Base-by-base conservation (phyloP, 495 filamentous ascomycete genomes). In the Penicillium desertorum region DNA sequence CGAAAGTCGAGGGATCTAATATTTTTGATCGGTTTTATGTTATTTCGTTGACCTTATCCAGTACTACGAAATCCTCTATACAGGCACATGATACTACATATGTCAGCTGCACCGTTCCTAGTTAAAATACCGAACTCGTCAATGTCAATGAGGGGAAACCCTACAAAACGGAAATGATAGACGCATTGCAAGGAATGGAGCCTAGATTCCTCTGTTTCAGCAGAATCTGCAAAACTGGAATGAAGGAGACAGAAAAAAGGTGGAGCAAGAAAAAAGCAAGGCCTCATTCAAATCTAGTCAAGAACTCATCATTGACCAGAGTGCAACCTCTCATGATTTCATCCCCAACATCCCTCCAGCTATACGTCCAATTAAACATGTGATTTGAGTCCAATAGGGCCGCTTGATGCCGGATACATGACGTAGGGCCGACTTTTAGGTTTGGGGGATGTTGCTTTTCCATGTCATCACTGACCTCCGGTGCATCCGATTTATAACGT, bases 391-490 rank as follows among this genome's bases (percentile, higher is more conserved):
- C 54, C 12, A 50, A 17, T 54, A 32, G 27, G 55, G 47, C 66
- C 64, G 66, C 51, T 48, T 7, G 48, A 37, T 62, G 51, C 64
- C 66, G 66, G 50, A 63, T 65, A 63, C 64, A 75, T 75, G 72
- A 75, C 72, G 72, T 75, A 72, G 71, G 49, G 8, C 39, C 49
- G 62, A 42, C 17, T 39, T 44, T 32, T 47, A 46, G 43, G 45
- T 53, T 55, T 52, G 45, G 25, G 45, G 6, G 11, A 25, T 37
- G 23, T 36, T 50, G 29, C 57, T 51, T 51, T 57, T 61, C 47
- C 55, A 67, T 64, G 68, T 71, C 71, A 72, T 72, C 66, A 62
- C 48, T 46, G 56, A 53, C 41, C 60, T 68, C 68, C 72, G 71
- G 58, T 14, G 51, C 52, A 66, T 68, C 72, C 72, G 72, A 67